phyloP scores from a whole-genome alignment of 176 grass and related monocot genomes.

The Oropetium thomaeum region DNA sequence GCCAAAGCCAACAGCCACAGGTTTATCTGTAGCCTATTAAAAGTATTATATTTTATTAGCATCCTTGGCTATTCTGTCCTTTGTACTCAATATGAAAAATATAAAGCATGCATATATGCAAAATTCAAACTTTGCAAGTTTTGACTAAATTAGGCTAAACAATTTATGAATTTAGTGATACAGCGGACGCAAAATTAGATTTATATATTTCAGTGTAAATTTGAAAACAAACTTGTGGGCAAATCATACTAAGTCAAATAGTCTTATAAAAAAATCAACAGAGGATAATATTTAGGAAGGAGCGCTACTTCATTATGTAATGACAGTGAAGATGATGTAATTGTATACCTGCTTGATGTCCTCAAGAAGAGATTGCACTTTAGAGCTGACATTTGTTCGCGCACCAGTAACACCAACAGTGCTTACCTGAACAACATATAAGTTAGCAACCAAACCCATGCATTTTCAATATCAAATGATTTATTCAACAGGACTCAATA shows the following conservation, averaged over 20 bases:
- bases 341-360: constrained; percentile 81
- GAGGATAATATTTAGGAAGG: background rate
- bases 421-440: constrained; percentile 63
- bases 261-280: background rate
- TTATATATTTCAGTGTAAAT: background rate
- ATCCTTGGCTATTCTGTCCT: background rate
- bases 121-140: background rate
- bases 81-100: background rate
- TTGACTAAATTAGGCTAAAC: no score
- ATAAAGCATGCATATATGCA: background rate
- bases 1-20: constrained; percentile 95
- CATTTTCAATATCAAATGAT: constrained; percentile 9
- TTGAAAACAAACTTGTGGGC: background rate
- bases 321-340: constrained; percentile 6
- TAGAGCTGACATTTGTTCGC: constrained; percentile 59
- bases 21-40: constrained; percentile 77
- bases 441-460: background rate
- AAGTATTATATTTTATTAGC: constrained; percentile 23
- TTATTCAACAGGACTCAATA: background rate
- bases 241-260: background rate
- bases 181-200: background rate
- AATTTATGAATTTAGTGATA: background rate
- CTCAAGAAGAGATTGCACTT: constrained; percentile 83
- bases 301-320: background rate
- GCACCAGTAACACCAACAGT: constrained; percentile 92